Conservation (phyloP, 164 flowering plant species). For the Akebia trifoliata region DNA sequence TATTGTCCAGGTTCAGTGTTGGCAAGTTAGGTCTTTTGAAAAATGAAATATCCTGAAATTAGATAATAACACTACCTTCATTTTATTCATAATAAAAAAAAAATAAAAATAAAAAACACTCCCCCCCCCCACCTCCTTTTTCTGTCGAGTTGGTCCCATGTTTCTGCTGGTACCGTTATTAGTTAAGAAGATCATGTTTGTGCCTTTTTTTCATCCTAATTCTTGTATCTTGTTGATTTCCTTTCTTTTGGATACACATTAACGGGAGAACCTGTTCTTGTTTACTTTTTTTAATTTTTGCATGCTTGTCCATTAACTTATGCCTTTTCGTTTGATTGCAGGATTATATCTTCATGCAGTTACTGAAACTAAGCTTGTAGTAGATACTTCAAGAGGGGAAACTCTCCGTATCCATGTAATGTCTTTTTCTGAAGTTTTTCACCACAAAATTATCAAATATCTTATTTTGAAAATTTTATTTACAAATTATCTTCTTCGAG, state of each 20-base stretch:
- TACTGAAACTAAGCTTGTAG: conserved; percentile 72
- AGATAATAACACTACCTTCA: too few relatives aligned
- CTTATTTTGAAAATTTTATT: neutral
- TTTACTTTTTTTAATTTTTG: neutral
- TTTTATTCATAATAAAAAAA: too few relatives aligned
- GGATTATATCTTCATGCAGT: conserved; percentile 69
- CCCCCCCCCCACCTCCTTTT: too few relatives aligned
- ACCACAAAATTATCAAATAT: neutral
- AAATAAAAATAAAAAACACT: too few relatives aligned
- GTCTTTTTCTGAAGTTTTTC: neutral
- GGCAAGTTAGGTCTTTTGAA: too few relatives aligned
- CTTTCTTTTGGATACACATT: neutral
- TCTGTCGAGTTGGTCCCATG: too few relatives aligned
- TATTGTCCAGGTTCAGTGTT: too few relatives aligned
- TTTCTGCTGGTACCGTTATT: too few relatives aligned
- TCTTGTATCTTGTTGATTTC: neutral
- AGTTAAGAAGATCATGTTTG: too few relatives aligned
- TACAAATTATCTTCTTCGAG: neutral
- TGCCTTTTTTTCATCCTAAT: neutral
- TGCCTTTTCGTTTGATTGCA: conserved; percentile 24
- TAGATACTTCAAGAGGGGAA: conserved; percentile 88
- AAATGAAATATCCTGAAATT: too few relatives aligned
- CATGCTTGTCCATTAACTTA: too few relatives aligned
- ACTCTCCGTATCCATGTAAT: conserved; percentile 70
- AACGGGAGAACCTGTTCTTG: neutral